Percentiles rank a stretch among this genome's conserved stretches.
Conservation (phyloP, 108 stramenopile species). For the Nitzschia sp. region DNA sequence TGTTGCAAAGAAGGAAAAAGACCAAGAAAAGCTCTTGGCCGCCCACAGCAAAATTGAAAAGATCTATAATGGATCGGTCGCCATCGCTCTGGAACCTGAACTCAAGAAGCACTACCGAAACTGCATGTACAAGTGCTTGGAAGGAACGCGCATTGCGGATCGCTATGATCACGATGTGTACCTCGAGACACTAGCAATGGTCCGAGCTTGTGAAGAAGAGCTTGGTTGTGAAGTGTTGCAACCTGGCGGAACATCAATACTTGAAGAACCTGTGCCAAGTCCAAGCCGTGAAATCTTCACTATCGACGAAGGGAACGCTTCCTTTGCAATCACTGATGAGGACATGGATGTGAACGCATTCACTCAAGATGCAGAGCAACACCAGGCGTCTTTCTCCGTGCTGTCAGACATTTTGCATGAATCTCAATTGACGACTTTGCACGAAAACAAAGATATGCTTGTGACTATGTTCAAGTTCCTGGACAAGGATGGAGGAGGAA, state of each 20-base stretch:
- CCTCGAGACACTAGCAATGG: neutral
- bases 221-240: neutral
- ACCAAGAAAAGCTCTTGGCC: conserved; percentile 1
- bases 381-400: neutral
- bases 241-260: neutral
- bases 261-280: neutral
- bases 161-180: conserved; percentile 8
- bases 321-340: neutral
- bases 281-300: too few species aligned
- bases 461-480: conserved; percentile 21
- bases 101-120: conserved; percentile 5
- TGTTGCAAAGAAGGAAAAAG: neutral
- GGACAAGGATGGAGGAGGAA: conserved; percentile 21
- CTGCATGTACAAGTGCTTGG: conserved; percentile 1
- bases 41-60: neutral
- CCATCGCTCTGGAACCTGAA: neutral
- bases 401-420: neutral
- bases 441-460: conserved; percentile 26
- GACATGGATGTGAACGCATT: neutral
- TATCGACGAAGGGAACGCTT: neutral
- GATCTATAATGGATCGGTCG: conserved; percentile 5
- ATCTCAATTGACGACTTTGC: conserved; percentile 6
- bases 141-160: neutral
- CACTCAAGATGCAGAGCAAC: neutral
- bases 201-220: conserved; percentile 5